Conservation (phyloP, 331 rosid species). For the Quercus lobata region DNA sequence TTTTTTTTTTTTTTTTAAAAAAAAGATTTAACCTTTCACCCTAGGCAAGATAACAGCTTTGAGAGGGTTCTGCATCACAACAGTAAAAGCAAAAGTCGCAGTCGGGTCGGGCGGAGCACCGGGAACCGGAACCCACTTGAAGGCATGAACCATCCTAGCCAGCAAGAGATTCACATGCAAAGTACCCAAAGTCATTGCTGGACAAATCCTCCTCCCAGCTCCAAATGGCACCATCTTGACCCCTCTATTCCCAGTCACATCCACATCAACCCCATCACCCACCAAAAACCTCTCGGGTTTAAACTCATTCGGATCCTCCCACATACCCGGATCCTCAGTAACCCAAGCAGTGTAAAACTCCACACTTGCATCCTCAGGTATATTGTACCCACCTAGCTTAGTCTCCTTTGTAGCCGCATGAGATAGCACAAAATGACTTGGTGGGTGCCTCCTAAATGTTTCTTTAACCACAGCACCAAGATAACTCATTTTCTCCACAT, state of each 20-base stretch:
- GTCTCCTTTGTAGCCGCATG: constrained; percentile 82
- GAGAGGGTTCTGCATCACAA: constrained; percentile 92
- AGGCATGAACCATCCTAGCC: constrained; percentile 86
- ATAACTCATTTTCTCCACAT: constrained; percentile 76
- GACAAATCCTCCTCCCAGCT: constrained; percentile 86
- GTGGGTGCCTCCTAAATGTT: constrained; percentile 89
- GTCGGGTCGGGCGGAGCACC: constrained; percentile 72
- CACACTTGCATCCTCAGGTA: constrained; percentile 82
- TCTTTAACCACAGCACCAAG: constrained; percentile 72
- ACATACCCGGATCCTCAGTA: constrained; percentile 68
- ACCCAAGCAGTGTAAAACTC: constrained; percentile 96
- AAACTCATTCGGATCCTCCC: constrained; percentile 78
- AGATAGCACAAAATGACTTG: constrained; percentile 81
- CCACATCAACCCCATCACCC: constrained; percentile 89
- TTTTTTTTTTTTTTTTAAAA: no score
- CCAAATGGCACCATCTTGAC: constrained; percentile 95
- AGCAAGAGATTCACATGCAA: constrained; percentile 72
- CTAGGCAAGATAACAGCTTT: constrained; percentile 65
- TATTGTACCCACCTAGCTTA: constrained; percentile 69
- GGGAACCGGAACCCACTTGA: constrained; percentile 79
- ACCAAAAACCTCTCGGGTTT: constrained; percentile 86
- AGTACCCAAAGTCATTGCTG: constrained; percentile 80
- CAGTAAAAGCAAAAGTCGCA: constrained; percentile 83
- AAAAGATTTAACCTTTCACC: not conserved
- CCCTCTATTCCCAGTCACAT: constrained; percentile 71